Evolutionary conservation across 73 alveolate species (phyloP).

Genomic region (Paramecium caudatum): DNA sequence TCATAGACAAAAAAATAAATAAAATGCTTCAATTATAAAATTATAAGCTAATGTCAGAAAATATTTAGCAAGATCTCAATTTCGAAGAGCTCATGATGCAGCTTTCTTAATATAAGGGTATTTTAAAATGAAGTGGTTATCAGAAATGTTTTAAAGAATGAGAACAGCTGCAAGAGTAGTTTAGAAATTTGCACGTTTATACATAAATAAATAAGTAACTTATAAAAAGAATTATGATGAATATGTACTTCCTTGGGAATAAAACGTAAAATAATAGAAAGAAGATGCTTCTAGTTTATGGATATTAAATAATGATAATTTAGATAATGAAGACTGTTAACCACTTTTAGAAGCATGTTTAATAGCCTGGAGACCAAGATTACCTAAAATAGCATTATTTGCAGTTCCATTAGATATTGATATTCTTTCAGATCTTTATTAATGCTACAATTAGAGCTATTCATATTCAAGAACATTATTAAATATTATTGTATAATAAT

Average conservation of each 20-base stretch:
- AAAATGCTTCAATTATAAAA: slow-evolving; percentile 74
- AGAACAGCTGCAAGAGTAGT: slow-evolving; percentile 76
- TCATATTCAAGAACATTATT: slow-evolving; percentile 54
- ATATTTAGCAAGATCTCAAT: slow-evolving; percentile 79
- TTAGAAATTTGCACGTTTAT: slow-evolving; percentile 48
- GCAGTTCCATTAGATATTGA: slow-evolving; percentile 58
- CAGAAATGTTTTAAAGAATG: slow-evolving; percentile 77
- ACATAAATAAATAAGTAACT: neutral
- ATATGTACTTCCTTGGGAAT: slow-evolving; percentile 58
- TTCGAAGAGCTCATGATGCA: slow-evolving; percentile 77
- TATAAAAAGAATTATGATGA: slow-evolving; percentile 23
- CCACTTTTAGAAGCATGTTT: slow-evolving; percentile 28
- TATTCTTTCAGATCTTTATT: slow-evolving; percentile 43
- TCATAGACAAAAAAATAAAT: slow-evolving; percentile 72
- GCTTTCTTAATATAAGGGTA: slow-evolving; percentile 82
- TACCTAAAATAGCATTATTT: slow-evolving; percentile 39
- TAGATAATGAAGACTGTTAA: neutral
- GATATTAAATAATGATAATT: slow-evolving; percentile 17
- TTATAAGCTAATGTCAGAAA: slow-evolving; percentile 78
- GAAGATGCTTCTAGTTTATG: slow-evolving; percentile 31
- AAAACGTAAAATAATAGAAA: slow-evolving; percentile 13
- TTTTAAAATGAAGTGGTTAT: slow-evolving; percentile 80
- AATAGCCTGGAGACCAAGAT: slow-evolving; percentile 52
- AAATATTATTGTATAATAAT: slow-evolving; percentile 22
- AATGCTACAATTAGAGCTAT: slow-evolving; percentile 34